Conservation (phyloP, 345 rosid genomes). For the Draba incana region DNA sequence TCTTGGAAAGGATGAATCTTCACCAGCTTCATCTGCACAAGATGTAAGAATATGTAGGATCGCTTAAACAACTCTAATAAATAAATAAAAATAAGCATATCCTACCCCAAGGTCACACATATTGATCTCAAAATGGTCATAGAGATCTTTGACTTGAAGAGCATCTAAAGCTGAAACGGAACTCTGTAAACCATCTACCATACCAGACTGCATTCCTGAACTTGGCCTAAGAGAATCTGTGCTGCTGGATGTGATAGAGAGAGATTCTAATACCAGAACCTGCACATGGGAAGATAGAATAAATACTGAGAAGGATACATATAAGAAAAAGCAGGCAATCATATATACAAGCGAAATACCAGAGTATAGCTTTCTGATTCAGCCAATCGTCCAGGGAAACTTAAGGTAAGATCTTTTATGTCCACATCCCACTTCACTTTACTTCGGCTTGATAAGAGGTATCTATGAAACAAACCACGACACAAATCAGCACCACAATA, state of each 20-base stretch:
- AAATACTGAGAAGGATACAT: constrained; percentile 17
- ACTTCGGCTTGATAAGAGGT: constrained; percentile 58
- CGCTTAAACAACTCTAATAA: constrained; percentile 24
- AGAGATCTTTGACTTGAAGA: constrained; percentile 56
- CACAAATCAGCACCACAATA: constrained; percentile 27
- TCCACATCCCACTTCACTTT: constrained; percentile 68
- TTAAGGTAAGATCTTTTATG: constrained; percentile 49
- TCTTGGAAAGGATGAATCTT: constrained; percentile 46
- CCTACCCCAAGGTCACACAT: constrained; percentile 66
- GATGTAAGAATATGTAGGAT: constrained; percentile 28
- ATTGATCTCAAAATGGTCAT: constrained; percentile 59
- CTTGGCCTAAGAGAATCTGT: constrained; percentile 42
- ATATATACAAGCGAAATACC: constrained; percentile 53
- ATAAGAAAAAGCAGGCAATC: not conserved
- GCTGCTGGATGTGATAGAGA: constrained; percentile 49
- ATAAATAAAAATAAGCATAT: constrained; percentile 15
- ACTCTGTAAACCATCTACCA: constrained; percentile 41
- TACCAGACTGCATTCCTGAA: constrained; percentile 43
- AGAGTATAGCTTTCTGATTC: constrained; percentile 52
- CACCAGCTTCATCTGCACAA: constrained; percentile 62
- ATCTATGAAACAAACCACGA: constrained; percentile 54
- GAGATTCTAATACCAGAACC: constrained; percentile 59
- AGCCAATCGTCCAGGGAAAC: constrained; percentile 55
- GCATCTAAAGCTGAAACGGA: constrained; percentile 40
- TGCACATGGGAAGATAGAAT: constrained; percentile 37